phyloP scores from a whole-genome alignment of 306 rosid species.

The Sesbania bispinosa region DNA sequence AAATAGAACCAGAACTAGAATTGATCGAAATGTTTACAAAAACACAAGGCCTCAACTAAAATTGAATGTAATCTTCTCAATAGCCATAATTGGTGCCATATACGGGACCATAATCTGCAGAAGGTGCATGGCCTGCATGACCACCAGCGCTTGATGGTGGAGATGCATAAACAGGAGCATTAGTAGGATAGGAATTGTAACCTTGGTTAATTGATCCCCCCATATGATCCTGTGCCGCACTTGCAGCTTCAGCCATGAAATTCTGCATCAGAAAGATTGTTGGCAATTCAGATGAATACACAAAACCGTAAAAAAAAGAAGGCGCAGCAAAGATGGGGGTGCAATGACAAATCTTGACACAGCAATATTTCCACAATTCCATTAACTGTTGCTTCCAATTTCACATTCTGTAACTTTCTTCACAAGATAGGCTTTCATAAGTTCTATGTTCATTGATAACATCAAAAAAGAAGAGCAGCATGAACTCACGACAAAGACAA shows the following conservation, averaged over 20 bases:
- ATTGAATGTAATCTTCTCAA: conserved; percentile 26
- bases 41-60: conserved; percentile 19
- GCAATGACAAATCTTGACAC: neutral
- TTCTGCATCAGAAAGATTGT: conserved; percentile 40
- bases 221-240: conserved; percentile 40
- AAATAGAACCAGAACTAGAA: neutral
- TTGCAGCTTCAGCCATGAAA: conserved; percentile 66
- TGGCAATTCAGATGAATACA: neutral
- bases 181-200: conserved; percentile 42
- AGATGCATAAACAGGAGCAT: conserved; percentile 47
- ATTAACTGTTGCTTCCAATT: neutral
- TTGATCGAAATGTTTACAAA: conserved; percentile 23
- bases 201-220: conserved; percentile 45
- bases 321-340: neutral
- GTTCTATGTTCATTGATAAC: neutral
- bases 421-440: neutral
- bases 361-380: neutral
- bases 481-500: neutral
- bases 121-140: conserved; percentile 44
- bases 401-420: neutral
- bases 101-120: conserved; percentile 47
- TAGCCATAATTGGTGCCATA: conserved; percentile 55
- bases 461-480: neutral
- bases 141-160: conserved; percentile 37
- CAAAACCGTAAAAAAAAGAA: neutral